Base-by-base conservation (phyloP, 1,139 yeast genomes). In the Lipomyces yarrowii region DNA sequence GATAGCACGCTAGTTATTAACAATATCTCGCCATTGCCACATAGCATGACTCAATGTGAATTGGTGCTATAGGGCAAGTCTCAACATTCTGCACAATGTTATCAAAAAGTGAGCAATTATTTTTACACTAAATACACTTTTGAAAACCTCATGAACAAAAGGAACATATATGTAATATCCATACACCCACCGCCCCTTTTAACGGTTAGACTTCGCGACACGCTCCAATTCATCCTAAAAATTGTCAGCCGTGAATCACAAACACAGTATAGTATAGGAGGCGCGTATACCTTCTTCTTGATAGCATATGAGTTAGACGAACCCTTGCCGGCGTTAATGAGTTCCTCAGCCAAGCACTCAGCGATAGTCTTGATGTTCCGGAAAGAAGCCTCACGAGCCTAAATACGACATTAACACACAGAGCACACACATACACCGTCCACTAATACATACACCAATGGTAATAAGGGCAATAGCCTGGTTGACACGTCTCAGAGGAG, bases 181-280 rank as follows among this genome's bases (percentile, higher is more conserved):
- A 46, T 56, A 59, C 53, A 33, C 39, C 42, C 55, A 54, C 42
- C n/a, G 42, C 33, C 57, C 30, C 10, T 26, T 78, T 90, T 94
- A 94, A 91, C 99, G 98, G 96, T 94, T 94, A 83, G 98, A 92
- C 87, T 94, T 94, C 83, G 99, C 99, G 84, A 94, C 99, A 90
- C 99, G 96, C 89, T 96, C 99, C 84, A 94, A 90, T 89, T 94
- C 99, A 84, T 96, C 99, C 96, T 65, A 46, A 37, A n/a, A 42
- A 56, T n/a, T 10, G 48, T 26, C 26, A 56, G 11, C 26, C 30
- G 68, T 59, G 48, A 62, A 57, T 13, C 42, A 55, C 8, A 30
- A 2, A 21, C 18, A 26, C 42, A 18, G 2, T 39, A 15, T 7
- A 15, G 32, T 11, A 32, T 15, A 64, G 8, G 55, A 37, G n/a